A percentile compares a stretch with the other conserved stretches of the same genome.
These are phyloP conservation scores for Nidularia pulvinata DNA, from an alignment of 768 basidiomycete genomes.

Conservation along the genomic window DNA sequence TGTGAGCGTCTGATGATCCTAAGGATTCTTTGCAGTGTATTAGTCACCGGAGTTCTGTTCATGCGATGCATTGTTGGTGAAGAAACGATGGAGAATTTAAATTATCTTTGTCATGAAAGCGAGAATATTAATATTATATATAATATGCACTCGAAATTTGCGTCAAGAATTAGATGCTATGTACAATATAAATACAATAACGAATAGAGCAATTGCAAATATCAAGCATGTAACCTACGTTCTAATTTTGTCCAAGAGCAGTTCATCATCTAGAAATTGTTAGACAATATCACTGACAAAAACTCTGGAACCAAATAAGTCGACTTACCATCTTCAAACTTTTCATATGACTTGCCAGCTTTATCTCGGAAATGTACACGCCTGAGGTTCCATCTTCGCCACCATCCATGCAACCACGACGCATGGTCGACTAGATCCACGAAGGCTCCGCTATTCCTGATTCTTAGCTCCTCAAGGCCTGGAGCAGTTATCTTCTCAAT, in stretches of 20 bases:
- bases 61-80: no score
- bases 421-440: conserved; percentile 22
- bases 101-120: no score
- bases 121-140: no score
- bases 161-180: no score
- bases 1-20: no score
- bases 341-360: neutral
- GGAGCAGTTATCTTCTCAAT: conserved; percentile 32
- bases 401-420: conserved; percentile 22
- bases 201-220: no score
- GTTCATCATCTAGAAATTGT: conserved; percentile 10
- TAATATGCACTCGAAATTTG: no score
- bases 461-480: conserved; percentile 23
- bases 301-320: neutral
- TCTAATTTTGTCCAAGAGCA: conserved; percentile 7
- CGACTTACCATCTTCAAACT: neutral
- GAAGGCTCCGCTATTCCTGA: conserved; percentile 7
- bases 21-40: no score
- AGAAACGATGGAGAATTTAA: no score
- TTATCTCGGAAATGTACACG: neutral
- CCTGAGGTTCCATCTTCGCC: conserved; percentile 14
- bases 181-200: no score
- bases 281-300: neutral
- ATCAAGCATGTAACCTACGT: no score
- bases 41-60: no score